Conservation (phyloP, 192 early-diverging fungal genomes). For the Kickxella alabastrina region DNA sequence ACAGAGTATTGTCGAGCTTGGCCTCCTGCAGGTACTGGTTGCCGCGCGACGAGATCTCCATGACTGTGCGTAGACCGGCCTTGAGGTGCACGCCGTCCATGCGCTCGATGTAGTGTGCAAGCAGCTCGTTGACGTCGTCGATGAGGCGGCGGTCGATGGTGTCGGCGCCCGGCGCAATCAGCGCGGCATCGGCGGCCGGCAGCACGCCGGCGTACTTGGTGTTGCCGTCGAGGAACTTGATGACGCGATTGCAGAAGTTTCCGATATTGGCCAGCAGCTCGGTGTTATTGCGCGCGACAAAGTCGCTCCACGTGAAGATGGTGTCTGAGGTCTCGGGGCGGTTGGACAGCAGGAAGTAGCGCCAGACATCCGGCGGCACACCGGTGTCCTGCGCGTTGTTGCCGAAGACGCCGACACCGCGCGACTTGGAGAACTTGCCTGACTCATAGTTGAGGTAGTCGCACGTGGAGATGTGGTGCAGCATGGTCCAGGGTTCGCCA, state of each 20-base stretch:
- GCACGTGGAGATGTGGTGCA: slow-evolving; percentile 89
- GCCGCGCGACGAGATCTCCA: slow-evolving; percentile 93
- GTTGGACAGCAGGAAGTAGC: slow-evolving; percentile 90
- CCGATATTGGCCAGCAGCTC: slow-evolving; percentile 94
- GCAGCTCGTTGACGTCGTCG: slow-evolving; percentile 74
- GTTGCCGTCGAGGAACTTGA: slow-evolving; percentile 76
- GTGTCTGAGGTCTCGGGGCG: slow-evolving; percentile 92
- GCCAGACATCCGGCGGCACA: slow-evolving; percentile 90
- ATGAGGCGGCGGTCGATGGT: slow-evolving; percentile 68
- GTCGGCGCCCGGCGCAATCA: slow-evolving; percentile 46
- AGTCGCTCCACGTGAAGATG: slow-evolving; percentile 89
- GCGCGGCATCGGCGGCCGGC: slow-evolving; percentile 55
- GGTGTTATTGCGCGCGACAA: slow-evolving; percentile 91
- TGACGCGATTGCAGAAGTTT: slow-evolving; percentile 96
- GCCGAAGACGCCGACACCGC: slow-evolving; percentile 95
- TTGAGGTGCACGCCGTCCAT: slow-evolving; percentile 85
- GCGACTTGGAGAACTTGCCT: slow-evolving; percentile 96
- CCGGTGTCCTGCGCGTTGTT: slow-evolving; percentile 89
- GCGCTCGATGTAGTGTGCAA: slow-evolving; percentile 70
- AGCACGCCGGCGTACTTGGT: slow-evolving; percentile 89
- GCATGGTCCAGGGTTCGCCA: slow-evolving; percentile 83
- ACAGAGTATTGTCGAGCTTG: slow-evolving; percentile 86
- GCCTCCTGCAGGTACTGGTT: slow-evolving; percentile 95
- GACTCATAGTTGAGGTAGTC: slow-evolving; percentile 97
- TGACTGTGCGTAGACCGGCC: slow-evolving; percentile 73